Evolutionary conservation across 2,329 filamentous ascomycete species (phyloP), one percentile per base, ranked within the genome.

Genomic region (Ophiostoma australiae): DNA sequence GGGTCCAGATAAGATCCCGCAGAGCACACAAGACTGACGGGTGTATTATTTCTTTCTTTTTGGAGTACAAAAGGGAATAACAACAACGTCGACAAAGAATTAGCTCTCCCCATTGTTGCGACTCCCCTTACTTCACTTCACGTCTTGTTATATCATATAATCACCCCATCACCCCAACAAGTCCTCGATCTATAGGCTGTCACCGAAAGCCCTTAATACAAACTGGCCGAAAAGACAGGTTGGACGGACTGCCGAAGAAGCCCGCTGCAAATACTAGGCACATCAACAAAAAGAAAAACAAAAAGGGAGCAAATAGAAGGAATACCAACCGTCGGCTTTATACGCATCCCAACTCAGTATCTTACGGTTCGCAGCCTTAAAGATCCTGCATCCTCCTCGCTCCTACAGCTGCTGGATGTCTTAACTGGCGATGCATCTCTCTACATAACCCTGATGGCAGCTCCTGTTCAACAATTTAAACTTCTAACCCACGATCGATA

Each of bases 1-100:
- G 58, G 58, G 27, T 63, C 58, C 58, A 33, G 58, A 63, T 63
- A 63, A 63, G 58, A 63, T 63, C 58, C 52, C 52, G 52, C 52
- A 58, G 52, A 58, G n/a, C 52, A 4, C 52, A 58, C 17, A 48
- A 48, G 17, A 20, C 44, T 48, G 17, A 7, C 44, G 15, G 44
- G 17, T 48, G 44, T 15, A n/a, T 48, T 48, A 5, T 17, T 20
- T 17, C 13, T 39, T 39, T 41, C 3, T 41, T 41, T 15, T 41
- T 41, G 8, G n/a, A n/a, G 17, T 17, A n/a, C 13, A 27, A 27
- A 58, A 27, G 10, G 10, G 27, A 58, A 23, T 27, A 58, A 58
- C 23, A 58, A n/a, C 7, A 20, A 48, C 17, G 20, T 5, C 20
- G 7, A 20, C 44, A 48, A 48, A 48, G 44, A 6, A 48, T 48